Conservation (phyloP, 2,329 filamentous ascomycete species). For the Phoma sp. region DNA sequence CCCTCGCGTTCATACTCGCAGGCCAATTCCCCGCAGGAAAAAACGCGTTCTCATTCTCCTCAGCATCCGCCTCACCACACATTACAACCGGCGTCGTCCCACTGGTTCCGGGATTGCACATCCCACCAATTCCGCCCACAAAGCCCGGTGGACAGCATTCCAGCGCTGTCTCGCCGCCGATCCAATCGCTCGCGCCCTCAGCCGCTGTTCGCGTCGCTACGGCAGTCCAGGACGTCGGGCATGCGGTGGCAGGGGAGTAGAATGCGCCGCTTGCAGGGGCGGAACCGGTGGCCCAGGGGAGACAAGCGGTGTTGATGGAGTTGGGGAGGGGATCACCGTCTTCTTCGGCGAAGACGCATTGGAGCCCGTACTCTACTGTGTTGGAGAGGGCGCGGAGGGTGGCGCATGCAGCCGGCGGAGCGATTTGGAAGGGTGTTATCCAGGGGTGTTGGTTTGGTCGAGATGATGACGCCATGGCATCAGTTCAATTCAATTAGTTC, state of each 20-base stretch:
- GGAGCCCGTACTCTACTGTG: conserved; percentile 74
- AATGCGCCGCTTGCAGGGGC: conserved; percentile 22
- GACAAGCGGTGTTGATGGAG: conserved; percentile 68
- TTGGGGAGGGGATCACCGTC: conserved; percentile 79
- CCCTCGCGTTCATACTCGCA: conserved; percentile 12
- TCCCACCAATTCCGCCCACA: conserved; percentile 18
- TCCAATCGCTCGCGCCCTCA: conserved; percentile 18
- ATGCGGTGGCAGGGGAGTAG: conserved; percentile 35
- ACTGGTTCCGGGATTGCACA: conserved; percentile 21
- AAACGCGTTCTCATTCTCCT: conserved; percentile 25
- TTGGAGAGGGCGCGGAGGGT: conserved; percentile 25
- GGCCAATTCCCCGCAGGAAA: conserved; percentile 25
- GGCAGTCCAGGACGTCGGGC: conserved; percentile 27
- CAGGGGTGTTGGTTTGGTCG: conserved; percentile 26
- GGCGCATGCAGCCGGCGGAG: conserved; percentile 26
- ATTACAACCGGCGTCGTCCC: conserved; percentile 21
- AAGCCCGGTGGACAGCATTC: conserved; percentile 35
- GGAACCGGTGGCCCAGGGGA: conserved; percentile 31
- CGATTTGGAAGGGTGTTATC: conserved; percentile 23
- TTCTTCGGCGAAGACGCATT: conserved; percentile 77
- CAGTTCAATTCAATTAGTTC: no score
- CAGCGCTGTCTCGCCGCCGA: conserved; percentile 30
- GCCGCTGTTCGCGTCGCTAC: conserved; percentile 29
- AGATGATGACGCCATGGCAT: no score
- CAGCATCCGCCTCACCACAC: conserved; percentile 33